These are phyloP conservation scores for Phanerochaete carnosa DNA, from an alignment of 768 basidiomycete species.

Conservation along the genomic window DNA sequence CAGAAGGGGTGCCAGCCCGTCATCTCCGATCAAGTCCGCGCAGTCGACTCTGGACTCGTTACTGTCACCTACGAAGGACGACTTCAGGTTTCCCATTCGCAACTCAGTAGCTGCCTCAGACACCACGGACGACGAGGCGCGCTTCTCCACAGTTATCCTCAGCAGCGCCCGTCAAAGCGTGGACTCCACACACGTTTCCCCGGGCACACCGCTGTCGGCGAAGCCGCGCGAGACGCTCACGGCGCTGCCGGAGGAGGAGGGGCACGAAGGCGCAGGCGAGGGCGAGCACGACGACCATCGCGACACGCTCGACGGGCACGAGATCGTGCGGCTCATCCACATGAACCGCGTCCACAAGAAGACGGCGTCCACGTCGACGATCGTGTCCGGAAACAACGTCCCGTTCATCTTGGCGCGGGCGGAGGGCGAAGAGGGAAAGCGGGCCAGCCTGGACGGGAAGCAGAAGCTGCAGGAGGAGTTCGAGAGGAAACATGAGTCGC, in stretches of 20 bases:
- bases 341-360: constrained; percentile 48
- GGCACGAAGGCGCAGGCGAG: not conserved
- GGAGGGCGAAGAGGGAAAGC: constrained; percentile 39
- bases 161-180: constrained; percentile 32
- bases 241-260: constrained; percentile 6
- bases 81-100: constrained; percentile 14
- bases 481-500: constrained; percentile 56
- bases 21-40: not conserved
- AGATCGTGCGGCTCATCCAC: constrained; percentile 13
- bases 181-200: constrained; percentile 10
- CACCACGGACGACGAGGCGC: constrained; percentile 56
- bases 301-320: constrained; percentile 26
- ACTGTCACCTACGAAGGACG: constrained; percentile 26
- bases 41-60: constrained; percentile 23
- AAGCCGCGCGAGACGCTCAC: not conserved
- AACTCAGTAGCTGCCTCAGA: constrained; percentile 44
- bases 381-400: constrained; percentile 46
- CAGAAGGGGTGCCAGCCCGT: not conserved
- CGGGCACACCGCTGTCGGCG: not conserved
- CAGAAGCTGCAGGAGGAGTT: constrained; percentile 78
- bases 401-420: constrained; percentile 55
- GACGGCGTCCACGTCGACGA: constrained; percentile 58
- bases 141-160: constrained; percentile 51
- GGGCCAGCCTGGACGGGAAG: constrained; percentile 59
- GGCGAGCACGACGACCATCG: constrained; percentile 20